Evolutionary conservation across 1,139 yeast species (phyloP).

Genomic region (Pichia sp.): DNA sequence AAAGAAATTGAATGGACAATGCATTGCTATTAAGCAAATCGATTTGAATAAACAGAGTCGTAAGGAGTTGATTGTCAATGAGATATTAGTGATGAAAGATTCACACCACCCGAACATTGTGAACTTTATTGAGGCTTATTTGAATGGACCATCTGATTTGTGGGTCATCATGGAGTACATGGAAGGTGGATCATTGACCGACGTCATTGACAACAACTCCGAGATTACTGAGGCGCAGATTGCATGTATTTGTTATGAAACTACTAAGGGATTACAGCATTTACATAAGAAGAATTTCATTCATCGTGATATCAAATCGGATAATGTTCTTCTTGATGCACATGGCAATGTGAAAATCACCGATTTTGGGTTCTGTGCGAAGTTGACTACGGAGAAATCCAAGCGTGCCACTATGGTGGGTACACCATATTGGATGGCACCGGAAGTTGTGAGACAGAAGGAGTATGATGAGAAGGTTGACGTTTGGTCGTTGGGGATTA

Average conservation of each 20-base stretch:
- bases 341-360: constrained; percentile 90
- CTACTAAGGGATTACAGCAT: constrained; percentile 86
- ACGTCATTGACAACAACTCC: constrained; percentile 76
- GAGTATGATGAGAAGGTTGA: constrained; percentile 97
- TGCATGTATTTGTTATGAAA: constrained; percentile 84
- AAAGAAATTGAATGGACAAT: constrained; percentile 40
- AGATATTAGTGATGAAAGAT: constrained; percentile 92
- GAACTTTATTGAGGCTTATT: constrained; percentile 82
- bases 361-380: constrained; percentile 97
- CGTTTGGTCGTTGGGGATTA: constrained; percentile 96
- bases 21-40: constrained; percentile 93
- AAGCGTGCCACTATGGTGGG: constrained; percentile 99
- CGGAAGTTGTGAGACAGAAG: constrained; percentile 94
- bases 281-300: constrained; percentile 87
- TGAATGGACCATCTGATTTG: constrained; percentile 54
- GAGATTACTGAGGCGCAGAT: constrained; percentile 70
- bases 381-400: constrained; percentile 83
- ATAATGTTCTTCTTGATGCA: constrained; percentile 81
- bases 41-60: constrained; percentile 89
- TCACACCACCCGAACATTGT: constrained; percentile 89
- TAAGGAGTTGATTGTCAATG: constrained; percentile 90
- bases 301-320: constrained; percentile 94
- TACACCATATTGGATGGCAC: constrained; percentile 99
- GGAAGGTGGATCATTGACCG: constrained; percentile 90
- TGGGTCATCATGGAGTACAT: constrained; percentile 97